Percentiles rank a stretch among this genome's conserved stretches.
phyloP scores from a whole-genome alignment of 169 alveolate species.

The Eimeria maxima region DNA sequence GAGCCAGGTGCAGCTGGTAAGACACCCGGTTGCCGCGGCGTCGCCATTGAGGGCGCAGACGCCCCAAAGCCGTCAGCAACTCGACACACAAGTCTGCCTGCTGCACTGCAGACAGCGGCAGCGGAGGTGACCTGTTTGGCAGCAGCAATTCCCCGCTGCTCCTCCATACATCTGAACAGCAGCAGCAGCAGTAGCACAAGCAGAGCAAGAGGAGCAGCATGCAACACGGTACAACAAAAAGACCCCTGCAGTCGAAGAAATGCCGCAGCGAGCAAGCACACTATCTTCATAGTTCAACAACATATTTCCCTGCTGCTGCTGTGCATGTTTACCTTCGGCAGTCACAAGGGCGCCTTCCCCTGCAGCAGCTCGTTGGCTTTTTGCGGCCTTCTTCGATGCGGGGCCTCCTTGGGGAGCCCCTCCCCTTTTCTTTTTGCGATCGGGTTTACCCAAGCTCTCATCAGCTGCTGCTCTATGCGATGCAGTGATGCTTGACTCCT shows the following conservation, averaged over 20 bases:
- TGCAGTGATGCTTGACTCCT: not conserved
- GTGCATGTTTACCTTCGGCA: not conserved
- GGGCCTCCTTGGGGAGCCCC: not conserved
- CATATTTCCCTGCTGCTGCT: not conserved
- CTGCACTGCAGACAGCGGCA: slow-evolving; percentile 64
- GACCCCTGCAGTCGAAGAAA: not conserved
- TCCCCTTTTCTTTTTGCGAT: slow-evolving; percentile 27
- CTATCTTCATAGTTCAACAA: not conserved
- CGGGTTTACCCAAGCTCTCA: not conserved
- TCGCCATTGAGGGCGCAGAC: slow-evolving; percentile 73
- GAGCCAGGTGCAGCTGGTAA: slow-evolving; percentile 56
- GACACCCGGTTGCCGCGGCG: slow-evolving; percentile 18
- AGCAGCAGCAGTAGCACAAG: slow-evolving; percentile 15
- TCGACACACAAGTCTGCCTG: slow-evolving; percentile 36
- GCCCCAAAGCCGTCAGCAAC: slow-evolving; percentile 50
- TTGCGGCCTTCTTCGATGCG: slow-evolving; percentile 4
- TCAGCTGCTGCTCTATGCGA: not conserved
- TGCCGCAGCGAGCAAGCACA: not conserved
- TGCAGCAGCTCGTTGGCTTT: slow-evolving; percentile 23
- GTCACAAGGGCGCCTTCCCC: not conserved
- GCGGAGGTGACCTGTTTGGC: not conserved
- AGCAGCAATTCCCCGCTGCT: not conserved
- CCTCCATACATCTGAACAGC: not conserved
- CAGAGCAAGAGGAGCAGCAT: not conserved
- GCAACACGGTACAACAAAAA: not conserved